phyloP scores from a whole-genome alignment of 345 rosid genomes.

The Populus pruinosa region DNA sequence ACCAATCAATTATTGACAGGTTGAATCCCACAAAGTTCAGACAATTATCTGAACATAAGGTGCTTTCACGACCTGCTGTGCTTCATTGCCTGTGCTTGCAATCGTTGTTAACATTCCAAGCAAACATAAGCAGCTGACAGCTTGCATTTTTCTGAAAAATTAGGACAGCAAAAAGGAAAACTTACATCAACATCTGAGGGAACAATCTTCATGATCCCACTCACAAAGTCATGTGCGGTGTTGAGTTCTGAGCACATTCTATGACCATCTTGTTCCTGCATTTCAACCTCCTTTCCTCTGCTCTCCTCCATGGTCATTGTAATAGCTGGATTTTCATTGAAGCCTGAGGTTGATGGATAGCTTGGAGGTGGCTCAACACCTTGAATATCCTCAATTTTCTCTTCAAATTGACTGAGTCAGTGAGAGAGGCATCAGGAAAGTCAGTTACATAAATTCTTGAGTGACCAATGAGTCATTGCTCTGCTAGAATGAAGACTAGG shows the following conservation, averaged over 20 bases:
- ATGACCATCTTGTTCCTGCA: slow-evolving; percentile 46
- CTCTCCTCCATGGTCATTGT: slow-evolving; percentile 36
- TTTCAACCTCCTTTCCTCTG: slow-evolving; percentile 51
- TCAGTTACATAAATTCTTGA: neutral
- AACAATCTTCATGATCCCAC: slow-evolving; percentile 91
- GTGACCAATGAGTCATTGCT: neutral
- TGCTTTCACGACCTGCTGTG: neutral
- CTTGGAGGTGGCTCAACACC: slow-evolving; percentile 52
- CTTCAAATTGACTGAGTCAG: slow-evolving; percentile 75
- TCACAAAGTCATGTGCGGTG: slow-evolving; percentile 67
- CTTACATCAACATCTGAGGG: slow-evolving; percentile 89
- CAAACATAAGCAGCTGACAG: neutral
- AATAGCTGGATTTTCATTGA: slow-evolving; percentile 42
- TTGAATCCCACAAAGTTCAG: neutral
- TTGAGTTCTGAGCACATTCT: slow-evolving; percentile 50
- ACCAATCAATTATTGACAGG: neutral
- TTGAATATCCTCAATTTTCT: slow-evolving; percentile 76
- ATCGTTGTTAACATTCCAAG: neutral
- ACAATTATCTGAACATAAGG: neutral
- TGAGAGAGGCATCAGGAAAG: slow-evolving; percentile 9
- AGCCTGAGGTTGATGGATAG: slow-evolving; percentile 49
- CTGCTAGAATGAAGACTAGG: neutral
- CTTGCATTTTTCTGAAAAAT: slow-evolving; percentile 2
- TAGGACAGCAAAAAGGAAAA: slow-evolving; percentile 13
- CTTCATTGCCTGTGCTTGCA: neutral